A percentile compares a stretch with the other conserved stretches of the same genome.
phyloP scores from a whole-genome alignment of 441 rosid species.

The Eutrema salsugineum region DNA sequence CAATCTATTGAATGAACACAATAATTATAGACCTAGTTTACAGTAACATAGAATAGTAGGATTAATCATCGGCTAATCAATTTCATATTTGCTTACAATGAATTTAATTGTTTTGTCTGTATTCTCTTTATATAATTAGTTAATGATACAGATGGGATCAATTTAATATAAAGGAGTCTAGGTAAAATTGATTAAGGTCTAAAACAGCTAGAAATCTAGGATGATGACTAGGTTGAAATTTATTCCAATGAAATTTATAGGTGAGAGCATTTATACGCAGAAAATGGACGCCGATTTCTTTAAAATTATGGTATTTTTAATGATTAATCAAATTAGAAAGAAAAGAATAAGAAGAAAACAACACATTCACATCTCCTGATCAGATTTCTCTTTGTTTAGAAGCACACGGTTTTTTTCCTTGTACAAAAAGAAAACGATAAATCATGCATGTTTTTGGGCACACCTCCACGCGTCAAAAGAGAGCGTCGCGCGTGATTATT shows the following conservation, averaged over 20 bases:
- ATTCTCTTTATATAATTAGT: not conserved
- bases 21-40: not conserved
- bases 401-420: conserved; percentile 17
- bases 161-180: not conserved
- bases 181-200: conserved; percentile 1
- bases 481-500: conserved; percentile 23
- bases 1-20: not conserved
- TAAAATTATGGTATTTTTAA: not conserved
- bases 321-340: not conserved
- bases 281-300: conserved; percentile 14
- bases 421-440: conserved; percentile 12
- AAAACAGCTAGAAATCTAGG: not conserved
- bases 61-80: not conserved
- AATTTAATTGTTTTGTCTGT: not conserved
- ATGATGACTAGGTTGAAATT: not conserved
- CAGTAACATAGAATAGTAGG: not conserved
- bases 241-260: not conserved
- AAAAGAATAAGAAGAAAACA: not conserved
- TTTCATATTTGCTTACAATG: not conserved
- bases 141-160: not conserved
- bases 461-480: conserved; percentile 6
- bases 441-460: conserved; percentile 11
- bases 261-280: not conserved
- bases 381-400: not conserved
- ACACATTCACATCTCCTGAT: conserved; percentile 4